Base-by-base conservation (phyloP, 306 rosid species). In the Erythrophleum fordii region DNA sequence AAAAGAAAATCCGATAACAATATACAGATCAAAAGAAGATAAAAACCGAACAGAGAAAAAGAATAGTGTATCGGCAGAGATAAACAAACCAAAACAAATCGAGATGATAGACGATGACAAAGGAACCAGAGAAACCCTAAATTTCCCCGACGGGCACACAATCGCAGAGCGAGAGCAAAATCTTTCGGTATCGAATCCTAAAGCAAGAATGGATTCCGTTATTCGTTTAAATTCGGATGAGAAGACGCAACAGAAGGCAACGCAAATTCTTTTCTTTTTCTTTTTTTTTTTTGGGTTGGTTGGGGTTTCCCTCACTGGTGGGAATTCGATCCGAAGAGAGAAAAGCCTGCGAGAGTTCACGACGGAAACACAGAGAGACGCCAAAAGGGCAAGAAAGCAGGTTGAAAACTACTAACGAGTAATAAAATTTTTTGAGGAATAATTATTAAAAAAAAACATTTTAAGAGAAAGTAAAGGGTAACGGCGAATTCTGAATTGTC, bases 241-340 rank as follows among this genome's bases (percentile, higher is more conserved):
- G 16, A 34, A 17, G 14, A 11, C 12, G 39, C 4, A 34, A 59
- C 11, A 20, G 69, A 58, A 71, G 76, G 37, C 0, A 44, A 44
- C 14, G 13, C 7, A 12, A 41, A 58, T 26, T 1, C 2, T 11
- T 0, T 0, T 6, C 4, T 2, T 52, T 28, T 11, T 12, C 16
- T 18, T 14, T 49, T 58, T 58, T 2, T 20, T 26, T 59, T 34
- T 59, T 26, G 66, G 66, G n/a, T 28, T 37, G 25, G 31, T 35
- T 61, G 31, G 82, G 77, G 77, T 61, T 62, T 62, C 59, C 70
- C 60, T 72, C 62, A 44, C 86, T 34, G 83, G 65, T 51, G 82
- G 84, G 83, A 84, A 83, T 88, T 86, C 87, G 89, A 90, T 79
- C 86, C 86, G 89, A 75, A 78, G 79, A 83, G 90, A 81, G 83